phyloP scores from a whole-genome alignment of 192 early-diverging fungal genomes.

The Entomortierella parvispora region DNA sequence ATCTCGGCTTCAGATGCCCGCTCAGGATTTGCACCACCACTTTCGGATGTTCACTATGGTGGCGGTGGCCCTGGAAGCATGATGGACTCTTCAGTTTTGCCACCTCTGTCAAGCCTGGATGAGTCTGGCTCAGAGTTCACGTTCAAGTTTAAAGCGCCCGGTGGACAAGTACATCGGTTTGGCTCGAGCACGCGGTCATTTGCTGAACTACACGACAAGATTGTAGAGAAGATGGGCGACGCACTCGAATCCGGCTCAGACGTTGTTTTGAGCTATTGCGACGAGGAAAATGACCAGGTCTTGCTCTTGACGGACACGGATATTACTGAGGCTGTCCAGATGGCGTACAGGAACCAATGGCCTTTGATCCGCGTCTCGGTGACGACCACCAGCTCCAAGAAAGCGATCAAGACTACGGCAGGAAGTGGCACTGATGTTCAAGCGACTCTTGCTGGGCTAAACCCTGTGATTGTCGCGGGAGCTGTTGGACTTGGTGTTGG shows the following conservation, averaged over 20 bases:
- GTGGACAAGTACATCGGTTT: constrained; percentile 76
- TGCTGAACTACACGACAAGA: constrained; percentile 61
- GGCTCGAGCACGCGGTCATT: constrained; percentile 58
- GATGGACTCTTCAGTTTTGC: constrained; percentile 21
- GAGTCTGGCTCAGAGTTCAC: constrained; percentile 48
- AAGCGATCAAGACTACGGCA: neutral
- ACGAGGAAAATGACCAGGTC: constrained; percentile 88
- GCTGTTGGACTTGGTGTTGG: constrained; percentile 25
- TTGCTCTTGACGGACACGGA: constrained; percentile 74
- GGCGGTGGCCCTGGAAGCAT: constrained; percentile 5
- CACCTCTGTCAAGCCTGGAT: constrained; percentile 12
- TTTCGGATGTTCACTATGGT: constrained; percentile 35
- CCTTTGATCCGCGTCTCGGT: constrained; percentile 17
- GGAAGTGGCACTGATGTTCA: neutral
- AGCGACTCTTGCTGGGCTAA: constrained; percentile 1
- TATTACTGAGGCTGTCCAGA: constrained; percentile 78
- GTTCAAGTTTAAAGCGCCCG: constrained; percentile 73
- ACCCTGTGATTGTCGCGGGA: constrained; percentile 8
- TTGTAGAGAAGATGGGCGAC: constrained; percentile 65
- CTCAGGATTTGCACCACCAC: constrained; percentile 20
- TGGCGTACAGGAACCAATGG: constrained; percentile 61
- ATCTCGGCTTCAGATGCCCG: constrained; percentile 39
- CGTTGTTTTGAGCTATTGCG: constrained; percentile 70
- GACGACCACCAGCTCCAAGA: constrained; percentile 2
- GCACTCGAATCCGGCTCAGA: constrained; percentile 21